Conservation (phyloP, 805 yeast species). For the Schizosaccharomyces pombe region DNA sequence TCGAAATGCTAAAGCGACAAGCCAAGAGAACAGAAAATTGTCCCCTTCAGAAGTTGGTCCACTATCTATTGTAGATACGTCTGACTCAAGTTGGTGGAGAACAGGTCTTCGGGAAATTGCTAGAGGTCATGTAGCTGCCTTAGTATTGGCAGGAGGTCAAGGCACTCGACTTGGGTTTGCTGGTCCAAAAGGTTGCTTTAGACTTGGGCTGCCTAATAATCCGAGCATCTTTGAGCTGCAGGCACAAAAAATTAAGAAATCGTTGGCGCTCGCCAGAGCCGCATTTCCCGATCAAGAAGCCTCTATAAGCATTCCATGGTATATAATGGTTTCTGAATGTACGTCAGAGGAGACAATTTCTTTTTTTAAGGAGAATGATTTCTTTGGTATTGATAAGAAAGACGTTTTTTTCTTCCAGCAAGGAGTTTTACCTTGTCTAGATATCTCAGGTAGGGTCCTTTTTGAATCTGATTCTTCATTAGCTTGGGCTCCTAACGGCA, state of each 20-base stretch:
- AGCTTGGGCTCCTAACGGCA: slow-evolving; percentile 88
- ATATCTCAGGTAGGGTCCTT: slow-evolving; percentile 47
- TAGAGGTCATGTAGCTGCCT: slow-evolving; percentile 58
- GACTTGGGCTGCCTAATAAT: slow-evolving; percentile 62
- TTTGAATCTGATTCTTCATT: slow-evolving; percentile 31
- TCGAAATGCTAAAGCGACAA: background rate
- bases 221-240: slow-evolving; percentile 79
- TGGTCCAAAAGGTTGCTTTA: slow-evolving; percentile 82
- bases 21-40: background rate
- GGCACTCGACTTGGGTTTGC: slow-evolving; percentile 85
- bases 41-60: background rate
- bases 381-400: slow-evolving; percentile 40
- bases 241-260: slow-evolving; percentile 53
- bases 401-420: slow-evolving; percentile 73
- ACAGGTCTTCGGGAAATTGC: slow-evolving; percentile 48
- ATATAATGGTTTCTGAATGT: slow-evolving; percentile 85
- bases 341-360: slow-evolving; percentile 53
- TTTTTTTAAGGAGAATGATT: slow-evolving; percentile 36
- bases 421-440: slow-evolving; percentile 82
- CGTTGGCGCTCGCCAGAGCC: slow-evolving; percentile 31
- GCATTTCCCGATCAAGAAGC: slow-evolving; percentile 9
- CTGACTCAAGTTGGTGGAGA: slow-evolving; percentile 18
- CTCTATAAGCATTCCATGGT: slow-evolving; percentile 40
- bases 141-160: slow-evolving; percentile 95
- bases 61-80: background rate